Evolutionary conservation across 192 early-diverging fungal species (phyloP).

Genomic region (Coemansia sp.): DNA sequence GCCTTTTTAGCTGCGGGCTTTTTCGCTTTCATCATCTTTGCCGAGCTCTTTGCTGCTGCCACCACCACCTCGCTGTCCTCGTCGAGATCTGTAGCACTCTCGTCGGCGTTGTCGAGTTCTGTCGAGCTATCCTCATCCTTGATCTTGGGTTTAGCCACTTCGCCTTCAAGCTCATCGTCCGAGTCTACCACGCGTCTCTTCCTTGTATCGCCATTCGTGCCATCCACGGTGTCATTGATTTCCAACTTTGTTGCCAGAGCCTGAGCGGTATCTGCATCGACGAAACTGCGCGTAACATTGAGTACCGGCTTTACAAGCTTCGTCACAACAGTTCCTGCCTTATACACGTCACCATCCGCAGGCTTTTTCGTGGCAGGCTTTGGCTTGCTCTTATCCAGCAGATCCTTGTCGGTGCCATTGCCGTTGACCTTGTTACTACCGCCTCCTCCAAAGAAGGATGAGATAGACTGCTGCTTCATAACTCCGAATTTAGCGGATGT

Average conservation of each 20-base stretch:
- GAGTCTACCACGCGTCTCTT: conserved; percentile 16
- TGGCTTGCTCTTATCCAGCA: background rate
- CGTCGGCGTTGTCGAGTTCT: conserved; percentile 7
- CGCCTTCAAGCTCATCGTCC: conserved; percentile 7
- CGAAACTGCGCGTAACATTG: background rate
- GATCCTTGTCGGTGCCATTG: conserved; percentile 5
- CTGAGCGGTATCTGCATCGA: background rate
- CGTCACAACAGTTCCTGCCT: background rate
- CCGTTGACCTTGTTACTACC: background rate
- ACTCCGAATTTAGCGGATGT: background rate
- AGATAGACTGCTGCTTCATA: conserved; percentile 39
- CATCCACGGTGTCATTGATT: background rate
- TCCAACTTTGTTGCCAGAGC: conserved; percentile 2
- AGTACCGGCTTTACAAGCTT: background rate
- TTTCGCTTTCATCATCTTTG: conserved; percentile 4
- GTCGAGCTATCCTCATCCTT: background rate
- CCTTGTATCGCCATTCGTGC: background rate
- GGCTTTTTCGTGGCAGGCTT: background rate
- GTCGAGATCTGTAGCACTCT: background rate
- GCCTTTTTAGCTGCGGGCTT: conserved; percentile 17
- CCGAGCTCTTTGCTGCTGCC: background rate
- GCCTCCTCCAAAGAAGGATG: conserved; percentile 38
- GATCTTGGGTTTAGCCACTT: background rate
- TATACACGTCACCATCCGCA: background rate
- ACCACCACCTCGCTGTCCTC: background rate